phyloP scores from a whole-genome alignment of 768 basidiomycete species.

The Boletus rufocinnamomeus region DNA sequence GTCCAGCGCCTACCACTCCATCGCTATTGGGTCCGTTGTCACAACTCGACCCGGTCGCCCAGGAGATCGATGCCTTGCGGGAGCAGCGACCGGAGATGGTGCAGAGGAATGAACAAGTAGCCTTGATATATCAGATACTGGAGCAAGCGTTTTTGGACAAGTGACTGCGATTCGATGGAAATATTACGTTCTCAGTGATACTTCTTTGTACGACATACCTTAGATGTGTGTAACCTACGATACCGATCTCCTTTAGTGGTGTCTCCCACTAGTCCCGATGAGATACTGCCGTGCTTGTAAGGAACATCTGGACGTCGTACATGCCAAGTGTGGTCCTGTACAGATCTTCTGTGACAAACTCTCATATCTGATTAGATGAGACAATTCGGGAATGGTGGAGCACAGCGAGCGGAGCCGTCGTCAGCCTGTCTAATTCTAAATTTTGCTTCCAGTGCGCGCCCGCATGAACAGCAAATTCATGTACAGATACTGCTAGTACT shows the following conservation, averaged over 20 bases:
- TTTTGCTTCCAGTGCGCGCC: no score
- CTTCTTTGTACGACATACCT: background rate
- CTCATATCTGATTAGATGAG: background rate
- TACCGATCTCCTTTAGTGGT: background rate
- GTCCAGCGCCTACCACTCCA: slow-evolving; percentile 35
- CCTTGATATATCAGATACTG: slow-evolving; percentile 65
- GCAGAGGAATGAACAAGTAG: slow-evolving; percentile 64
- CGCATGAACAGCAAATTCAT: no score
- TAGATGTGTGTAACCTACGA: background rate
- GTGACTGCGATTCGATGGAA: slow-evolving; percentile 9
- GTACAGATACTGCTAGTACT: no score
- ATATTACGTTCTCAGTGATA: background rate
- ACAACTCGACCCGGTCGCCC: slow-evolving; percentile 53
- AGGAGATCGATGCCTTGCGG: slow-evolving; percentile 75
- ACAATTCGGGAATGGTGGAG: background rate
- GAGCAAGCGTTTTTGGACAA: slow-evolving; percentile 25
- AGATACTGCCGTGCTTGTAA: background rate
- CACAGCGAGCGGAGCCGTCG: no score
- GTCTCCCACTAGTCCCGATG: no score
- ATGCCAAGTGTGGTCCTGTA: background rate
- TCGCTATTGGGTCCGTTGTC: slow-evolving; percentile 65
- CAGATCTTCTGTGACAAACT: no score
- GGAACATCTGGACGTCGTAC: background rate
- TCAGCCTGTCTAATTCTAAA: no score
- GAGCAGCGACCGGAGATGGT: slow-evolving; percentile 87